Evolutionary conservation across 1,284 basidiomycete species (phyloP), one percentile per base, ranked within the genome.

Genomic region (Sporisorium reilianum): DNA sequence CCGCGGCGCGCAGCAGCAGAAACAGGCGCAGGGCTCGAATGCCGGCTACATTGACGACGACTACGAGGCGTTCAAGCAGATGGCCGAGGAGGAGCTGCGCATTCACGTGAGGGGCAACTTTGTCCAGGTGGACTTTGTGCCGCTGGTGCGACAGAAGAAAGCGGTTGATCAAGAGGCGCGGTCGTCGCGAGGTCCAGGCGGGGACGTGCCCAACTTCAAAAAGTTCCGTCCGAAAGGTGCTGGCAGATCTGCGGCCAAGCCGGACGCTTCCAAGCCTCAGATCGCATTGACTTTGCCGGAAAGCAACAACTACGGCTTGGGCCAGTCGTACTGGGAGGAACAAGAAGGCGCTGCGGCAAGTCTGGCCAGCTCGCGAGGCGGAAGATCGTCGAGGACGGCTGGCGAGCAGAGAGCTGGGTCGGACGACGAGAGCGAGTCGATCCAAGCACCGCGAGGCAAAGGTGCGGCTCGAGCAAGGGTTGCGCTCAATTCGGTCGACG

Each of bases 81-180:
- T 78, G 65, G 68, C 76, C 2, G 76, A 78, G 41, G 72, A 78
- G 36, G 72, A 78, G 41, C 49, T 78, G 25, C 55, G 69, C 22
- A 75, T 78, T 16, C 58, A 74, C 44, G 68, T 74, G 5, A 32
- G 75, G 8, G 80, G 80, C 40, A 81, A 81, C 60, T 81, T 80
- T 63, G 74, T 81, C 9, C 78, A 80, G 57, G 80, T 81, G 8
- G 80, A 81, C 53, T 79, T 80, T 63, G 80, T 81, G 26, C 80
- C 80, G 11, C 56, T 81, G 1, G 64, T 80, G 0, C 46, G 56
- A 9, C 40, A 65, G 25, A 62, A 62, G 65, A 53, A 52, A 41
- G 36, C n/a, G 38, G 38, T 8, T 2, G 22, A 40, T 6, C 22
- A 38, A 8, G 32, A 18, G 11, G 6, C 23, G 54, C 30, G 32